Percentiles rank a stretch among this genome's conserved stretches.
phyloP scores from a whole-genome alignment of 2,329 filamentous ascomycete genomes.

The Ceratocystis cubensis region DNA sequence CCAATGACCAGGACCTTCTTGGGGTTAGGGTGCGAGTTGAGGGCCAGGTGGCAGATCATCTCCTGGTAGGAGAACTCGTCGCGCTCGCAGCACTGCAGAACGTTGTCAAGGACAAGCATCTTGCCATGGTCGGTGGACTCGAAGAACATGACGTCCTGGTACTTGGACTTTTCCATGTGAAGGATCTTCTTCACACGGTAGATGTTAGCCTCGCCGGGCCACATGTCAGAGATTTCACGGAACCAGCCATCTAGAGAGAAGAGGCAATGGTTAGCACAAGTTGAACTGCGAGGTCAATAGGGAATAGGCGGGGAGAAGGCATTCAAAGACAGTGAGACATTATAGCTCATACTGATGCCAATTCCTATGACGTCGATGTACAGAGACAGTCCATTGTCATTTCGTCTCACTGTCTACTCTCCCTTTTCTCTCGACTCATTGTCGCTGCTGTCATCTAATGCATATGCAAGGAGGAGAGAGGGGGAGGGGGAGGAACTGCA shows the following conservation, averaged over 20 bases:
- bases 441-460: not conserved
- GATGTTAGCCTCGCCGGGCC: constrained; percentile 98
- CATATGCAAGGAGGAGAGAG: not conserved
- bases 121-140: constrained; percentile 94
- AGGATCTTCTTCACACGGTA: constrained; percentile 95
- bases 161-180: constrained; percentile 98
- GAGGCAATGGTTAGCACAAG: constrained; percentile 14
- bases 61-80: constrained; percentile 99
- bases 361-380: not conserved
- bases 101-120: constrained; percentile 94
- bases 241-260: constrained; percentile 84
- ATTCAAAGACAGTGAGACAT: too few relatives aligned
- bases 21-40: constrained; percentile 96
- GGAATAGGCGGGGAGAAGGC: not conserved
- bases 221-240: constrained; percentile 97
- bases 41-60: constrained; percentile 98
- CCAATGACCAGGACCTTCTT: constrained; percentile 98
- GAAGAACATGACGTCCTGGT: constrained; percentile 98
- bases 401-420: not conserved
- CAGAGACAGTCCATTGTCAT: not conserved
- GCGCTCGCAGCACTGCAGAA: constrained; percentile 96
- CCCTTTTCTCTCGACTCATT: not conserved
- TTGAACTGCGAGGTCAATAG: not conserved
- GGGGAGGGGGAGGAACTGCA: not conserved
- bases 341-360: not conserved